Evolutionary conservation across 2,329 filamentous ascomycete genomes (phyloP), one percentile per base, ranked within the genome.

Genomic region (Dothiorella sarmentorum): DNA sequence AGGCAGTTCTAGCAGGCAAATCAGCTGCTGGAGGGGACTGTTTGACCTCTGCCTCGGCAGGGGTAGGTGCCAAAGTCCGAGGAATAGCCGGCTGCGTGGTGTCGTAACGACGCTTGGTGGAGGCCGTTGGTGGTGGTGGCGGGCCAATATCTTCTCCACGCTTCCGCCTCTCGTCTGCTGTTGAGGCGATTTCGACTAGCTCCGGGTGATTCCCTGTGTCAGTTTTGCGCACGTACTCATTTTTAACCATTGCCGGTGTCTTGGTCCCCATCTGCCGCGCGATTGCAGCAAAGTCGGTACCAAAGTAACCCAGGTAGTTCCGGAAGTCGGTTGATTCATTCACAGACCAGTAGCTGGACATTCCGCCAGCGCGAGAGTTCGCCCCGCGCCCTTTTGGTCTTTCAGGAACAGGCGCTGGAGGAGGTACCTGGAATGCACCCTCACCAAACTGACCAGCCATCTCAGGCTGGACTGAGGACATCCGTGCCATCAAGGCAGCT

Each of bases 321-420:
- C 87, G 85, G 71, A 94, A 94, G 67, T 92, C 89, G 45, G 82
- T 87, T 57, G 87, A 82, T 73, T 94, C 90, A 1, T 87, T 88
- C 20, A 93, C 89, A 66, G 89, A 93, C 90, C 90, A 94, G 71
- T 94, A 94, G 71, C 89, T 93, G 1, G 88, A 91, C 13, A 87
- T 84, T 63, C 86, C 85, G 20, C 78, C 57, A 27, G 57, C 57
- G 15, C 57, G 45, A 18, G 57, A 59, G 18, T 35, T 44, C 9
- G 33, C 17, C 2, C 37, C 38, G 15, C 57, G 57, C 27, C 37
- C 45, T n/a, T 52, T 59, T 7, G 57, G 57, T 27, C 57, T 17
- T 33, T 59, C 57, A 35, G 56, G 24, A 11, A 42, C 45, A 6
- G 56, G 44, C 17, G 44, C 55, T 20, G 42, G 20, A 11, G 44